Base-by-base conservation (phyloP, 345 rosid species). In the Psidium friedrichsthalianum region DNA sequence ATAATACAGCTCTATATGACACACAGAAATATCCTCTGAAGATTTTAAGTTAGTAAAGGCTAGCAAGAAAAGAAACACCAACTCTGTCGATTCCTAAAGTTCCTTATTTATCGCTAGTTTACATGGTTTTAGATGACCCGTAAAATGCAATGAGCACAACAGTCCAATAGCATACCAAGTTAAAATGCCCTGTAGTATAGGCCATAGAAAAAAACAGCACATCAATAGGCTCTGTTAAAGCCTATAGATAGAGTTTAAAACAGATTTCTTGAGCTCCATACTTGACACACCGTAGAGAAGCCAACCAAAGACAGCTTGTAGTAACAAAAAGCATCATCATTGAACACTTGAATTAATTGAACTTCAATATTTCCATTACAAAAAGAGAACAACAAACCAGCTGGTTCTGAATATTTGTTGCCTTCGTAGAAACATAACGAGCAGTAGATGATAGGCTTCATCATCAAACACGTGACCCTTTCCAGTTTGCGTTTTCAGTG, bases 141-240 rank as follows among this genome's bases (percentile, higher is more conserved):
- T 5, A 42, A 42, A 42, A 5, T 42, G 44, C 44, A 42, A 42
- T 42, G 44, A 3, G 5, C 44, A 42, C 44, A n/a, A 42, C 44
- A 5, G 5, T 42, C 44, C 3, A 3, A 42, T 42, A 3, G 44
- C 44, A 42, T 5, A 42, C 3, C 44, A 42, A 42, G 44, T 42
- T 42, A 42, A 42, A 42, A 42, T 42, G 44, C 44, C 44, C 44
- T 5, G 44, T 42, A 42, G 44, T 42, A 42, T 42, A 42, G 5
- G 44, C 3, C 44, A 42, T 3, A 42, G 44, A 42, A 56, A 24
- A 56, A n/a, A 12, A 56, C 88, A 89, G 88, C 74, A 93, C 91
- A 83, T 93, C 44, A 90, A 86, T 80, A 90, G 10, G 94, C 91
- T 5, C 44, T n/a, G 5, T 42, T 5, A 42, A 42, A 42, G 44